Evolutionary conservation across 306 rosid species (phyloP).

Genomic region (Hippophae rhamnoides): DNA sequence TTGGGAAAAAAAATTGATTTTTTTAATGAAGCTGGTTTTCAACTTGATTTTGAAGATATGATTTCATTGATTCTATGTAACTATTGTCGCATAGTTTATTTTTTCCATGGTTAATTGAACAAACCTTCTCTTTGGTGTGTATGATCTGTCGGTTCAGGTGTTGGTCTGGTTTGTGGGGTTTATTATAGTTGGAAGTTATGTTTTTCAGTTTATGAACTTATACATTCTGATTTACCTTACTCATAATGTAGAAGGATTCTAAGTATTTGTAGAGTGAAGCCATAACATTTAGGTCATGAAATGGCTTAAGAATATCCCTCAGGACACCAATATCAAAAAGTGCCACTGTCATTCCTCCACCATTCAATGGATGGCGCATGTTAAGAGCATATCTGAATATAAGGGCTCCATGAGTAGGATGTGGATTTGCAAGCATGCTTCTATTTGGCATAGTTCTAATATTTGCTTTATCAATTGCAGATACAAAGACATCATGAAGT

Average conservation of each 20-base stretch:
- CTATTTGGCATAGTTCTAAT: conserved; percentile 48
- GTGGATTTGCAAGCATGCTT: conserved; percentile 43
- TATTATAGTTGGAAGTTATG: too few species aligned
- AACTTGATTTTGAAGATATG: conserved; percentile 98
- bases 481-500: conserved; percentile 39
- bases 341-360: conserved; percentile 71
- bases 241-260: conserved; percentile 43
- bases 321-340: conserved; percentile 47
- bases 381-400: conserved; percentile 61
- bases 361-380: conserved; percentile 57
- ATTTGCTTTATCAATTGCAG: conserved; percentile 38
- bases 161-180: too few species aligned
- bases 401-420: conserved; percentile 49
- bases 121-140: too few species aligned
- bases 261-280: conserved; percentile 36
- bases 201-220: too few species aligned
- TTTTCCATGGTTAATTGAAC: too few species aligned
- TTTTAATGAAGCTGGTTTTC: conserved; percentile 88
- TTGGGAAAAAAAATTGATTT: conserved; percentile 57
- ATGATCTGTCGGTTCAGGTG: too few species aligned
- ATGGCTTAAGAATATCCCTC: conserved; percentile 38
- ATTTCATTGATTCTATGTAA: conserved; percentile 15
- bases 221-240: conserved; percentile 26
- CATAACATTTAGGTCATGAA: conserved; percentile 28
- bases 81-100: too few species aligned